Evolutionary conservation across 1,139 yeast genomes (phyloP), one percentile per base, ranked within the genome.

Genomic region (Nadsonia commutata): DNA sequence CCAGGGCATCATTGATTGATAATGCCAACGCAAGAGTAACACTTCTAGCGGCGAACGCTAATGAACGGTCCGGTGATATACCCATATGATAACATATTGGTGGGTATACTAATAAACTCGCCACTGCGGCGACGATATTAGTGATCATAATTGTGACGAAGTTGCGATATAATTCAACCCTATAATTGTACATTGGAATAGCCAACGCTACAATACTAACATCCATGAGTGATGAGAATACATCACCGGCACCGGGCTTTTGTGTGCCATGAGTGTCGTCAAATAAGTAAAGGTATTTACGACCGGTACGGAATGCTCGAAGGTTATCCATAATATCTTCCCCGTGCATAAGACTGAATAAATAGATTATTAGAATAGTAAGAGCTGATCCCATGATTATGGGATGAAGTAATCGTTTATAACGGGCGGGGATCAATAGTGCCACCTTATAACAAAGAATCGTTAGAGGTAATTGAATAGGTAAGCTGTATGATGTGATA

Each of bases 181-280:
- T 64, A 58, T 80, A 83, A 19, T 81, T 75, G 58, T 71, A 82
- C 85, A 82, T 80, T 1, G 94, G 88, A 44, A 82, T 63, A 19
- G 88, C 75, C 40, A 82, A 65, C 1, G 88, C 74, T 1, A 81
- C 86, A 60, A 82, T 82, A 2, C 85, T 74, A 3, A 80, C 71
- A 52, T 81, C 93, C 79, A 82, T 76, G 48, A 82, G 58, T 0
- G 86, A 73, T 7, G 78, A 62, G 37, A 82, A 67, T 11, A 82
- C 66, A 55, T 82, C 94, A 1, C 94, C 94, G 37, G 90, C 83
- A 0, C 94, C 94, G 0, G 94, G 93, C 72, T n/a, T n/a, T n/a
- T 78, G 71, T 37, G 62, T 60, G 8, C 54, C 46, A 39, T 49
- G 49, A 46, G 38, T 31, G 21, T 23, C 47, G 40, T 43, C 61